Conservation (phyloP, 2,329 filamentous ascomycete genomes). For the Cercospora beticola region DNA sequence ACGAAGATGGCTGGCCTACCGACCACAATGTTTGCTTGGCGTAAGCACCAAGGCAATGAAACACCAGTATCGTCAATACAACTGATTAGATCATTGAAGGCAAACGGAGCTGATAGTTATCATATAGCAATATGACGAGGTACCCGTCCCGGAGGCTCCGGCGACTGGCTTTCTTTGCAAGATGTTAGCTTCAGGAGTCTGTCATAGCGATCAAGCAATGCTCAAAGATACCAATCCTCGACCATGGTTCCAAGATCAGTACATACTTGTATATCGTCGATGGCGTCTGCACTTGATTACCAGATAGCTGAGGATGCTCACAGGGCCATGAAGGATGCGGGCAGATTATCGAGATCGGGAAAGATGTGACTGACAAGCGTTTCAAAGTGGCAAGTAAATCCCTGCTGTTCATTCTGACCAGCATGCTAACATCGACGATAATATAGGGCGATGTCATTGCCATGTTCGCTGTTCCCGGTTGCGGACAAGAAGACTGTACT, state of each 20-base stretch:
- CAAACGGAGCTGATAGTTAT: not conserved
- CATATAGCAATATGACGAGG: not conserved
- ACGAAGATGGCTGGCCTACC: not conserved
- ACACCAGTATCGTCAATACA: not conserved
- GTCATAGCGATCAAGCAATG: not conserved
- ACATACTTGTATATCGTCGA: not conserved
- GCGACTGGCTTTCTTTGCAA: not conserved
- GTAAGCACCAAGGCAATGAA: not conserved
- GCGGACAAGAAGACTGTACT: not conserved
- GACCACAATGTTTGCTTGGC: not conserved
- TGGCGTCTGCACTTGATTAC: too few relatives aligned
- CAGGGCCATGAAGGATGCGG: not conserved
- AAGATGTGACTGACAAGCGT: not conserved
- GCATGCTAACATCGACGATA: not conserved
- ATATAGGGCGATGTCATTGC: not conserved
- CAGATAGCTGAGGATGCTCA: not conserved
- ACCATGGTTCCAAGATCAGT: not conserved
- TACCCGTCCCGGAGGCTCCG: not conserved
- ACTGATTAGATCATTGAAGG: accelerated
- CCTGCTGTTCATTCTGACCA: too few relatives aligned
- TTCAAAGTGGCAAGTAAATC: not conserved
- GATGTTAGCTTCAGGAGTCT: not conserved
- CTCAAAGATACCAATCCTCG: not conserved
- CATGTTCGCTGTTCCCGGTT: not conserved
- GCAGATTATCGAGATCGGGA: not conserved